Percentiles rank a stretch among this genome's conserved stretches.
These are phyloP conservation scores for Colletotrichum lentis DNA, from an alignment of 2,329 filamentous ascomycete genomes.

Conservation along the genomic window DNA sequence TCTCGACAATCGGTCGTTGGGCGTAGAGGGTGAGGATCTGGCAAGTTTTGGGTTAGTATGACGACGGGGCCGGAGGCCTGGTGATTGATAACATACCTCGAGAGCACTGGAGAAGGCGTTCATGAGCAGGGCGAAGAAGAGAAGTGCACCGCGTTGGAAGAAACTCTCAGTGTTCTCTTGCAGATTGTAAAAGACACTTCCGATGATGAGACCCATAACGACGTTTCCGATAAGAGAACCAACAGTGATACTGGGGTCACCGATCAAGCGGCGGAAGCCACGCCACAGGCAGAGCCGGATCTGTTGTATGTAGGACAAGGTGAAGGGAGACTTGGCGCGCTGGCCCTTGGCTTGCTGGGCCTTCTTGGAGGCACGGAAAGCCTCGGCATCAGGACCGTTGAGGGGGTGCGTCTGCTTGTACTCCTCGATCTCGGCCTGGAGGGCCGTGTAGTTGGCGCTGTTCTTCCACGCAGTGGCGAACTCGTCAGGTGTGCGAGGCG, in stretches of 20 bases:
- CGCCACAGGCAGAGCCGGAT: slow-evolving; percentile 81
- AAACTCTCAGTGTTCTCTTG: slow-evolving; percentile 72
- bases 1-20: slow-evolving; percentile 91
- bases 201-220: slow-evolving; percentile 78
- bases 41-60: slow-evolving; percentile 9
- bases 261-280: slow-evolving; percentile 78
- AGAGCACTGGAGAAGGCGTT: slow-evolving; percentile 84
- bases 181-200: slow-evolving; percentile 84
- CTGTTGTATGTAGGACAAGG: slow-evolving; percentile 79
- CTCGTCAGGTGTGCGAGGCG: slow-evolving; percentile 68
- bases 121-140: slow-evolving; percentile 89
- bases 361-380: slow-evolving; percentile 63
- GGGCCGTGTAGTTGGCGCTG: slow-evolving; percentile 58
- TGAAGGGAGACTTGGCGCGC: slow-evolving; percentile 80
- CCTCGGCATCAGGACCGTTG: slow-evolving; percentile 63
- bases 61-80: slow-evolving; percentile 21
- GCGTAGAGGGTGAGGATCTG: slow-evolving; percentile 84
- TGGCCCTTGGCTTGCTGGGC: slow-evolving; percentile 65
- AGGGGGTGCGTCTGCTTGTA: slow-evolving; percentile 64
- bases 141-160: slow-evolving; percentile 78
- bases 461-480: slow-evolving; percentile 67
- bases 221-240: slow-evolving; percentile 76
- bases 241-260: slow-evolving; percentile 78
- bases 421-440: slow-evolving; percentile 63
- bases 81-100: slow-evolving; percentile 60